phyloP scores from a whole-genome alignment of 192 early-diverging fungal species.

The Entomortierella beljakovae region DNA sequence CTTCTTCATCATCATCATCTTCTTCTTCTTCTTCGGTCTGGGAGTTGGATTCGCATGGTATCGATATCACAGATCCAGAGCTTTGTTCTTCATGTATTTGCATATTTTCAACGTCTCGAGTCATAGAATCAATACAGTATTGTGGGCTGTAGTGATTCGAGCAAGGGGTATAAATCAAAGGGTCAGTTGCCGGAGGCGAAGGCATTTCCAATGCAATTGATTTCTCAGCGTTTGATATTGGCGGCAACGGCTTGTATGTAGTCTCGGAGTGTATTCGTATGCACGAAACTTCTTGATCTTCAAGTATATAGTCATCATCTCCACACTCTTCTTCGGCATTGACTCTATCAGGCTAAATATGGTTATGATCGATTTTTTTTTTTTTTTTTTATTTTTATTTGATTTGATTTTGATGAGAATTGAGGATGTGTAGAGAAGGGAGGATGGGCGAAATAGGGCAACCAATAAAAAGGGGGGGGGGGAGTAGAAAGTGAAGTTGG shows the following conservation, averaged over 20 bases:
- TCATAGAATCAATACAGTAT: background rate
- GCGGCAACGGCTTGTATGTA: background rate
- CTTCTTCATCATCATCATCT: background rate
- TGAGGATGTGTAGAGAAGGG: too few relatives aligned
- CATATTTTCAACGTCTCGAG: background rate
- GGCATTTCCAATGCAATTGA: background rate
- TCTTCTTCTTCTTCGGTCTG: background rate
- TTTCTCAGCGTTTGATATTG: background rate
- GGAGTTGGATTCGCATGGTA: background rate
- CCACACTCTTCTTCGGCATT: background rate
- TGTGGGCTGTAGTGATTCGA: background rate
- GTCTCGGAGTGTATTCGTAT: background rate
- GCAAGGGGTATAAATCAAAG: background rate
- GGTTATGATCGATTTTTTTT: too few relatives aligned
- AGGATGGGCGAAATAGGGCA: too few relatives aligned
- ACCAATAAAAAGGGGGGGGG: too few relatives aligned
- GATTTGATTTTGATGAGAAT: too few relatives aligned
- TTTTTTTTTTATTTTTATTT: too few relatives aligned
- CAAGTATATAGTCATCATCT: background rate
- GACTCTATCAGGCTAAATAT: background rate
- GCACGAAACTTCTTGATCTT: background rate
- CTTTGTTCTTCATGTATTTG: background rate
- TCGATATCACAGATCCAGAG: background rate
- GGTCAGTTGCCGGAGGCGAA: background rate
- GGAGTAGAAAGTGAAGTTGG: too few relatives aligned